These are phyloP conservation scores for Cryptosporidium meleagridis DNA, from an alignment of 169 alveolate genomes.

Conservation along the genomic window DNA sequence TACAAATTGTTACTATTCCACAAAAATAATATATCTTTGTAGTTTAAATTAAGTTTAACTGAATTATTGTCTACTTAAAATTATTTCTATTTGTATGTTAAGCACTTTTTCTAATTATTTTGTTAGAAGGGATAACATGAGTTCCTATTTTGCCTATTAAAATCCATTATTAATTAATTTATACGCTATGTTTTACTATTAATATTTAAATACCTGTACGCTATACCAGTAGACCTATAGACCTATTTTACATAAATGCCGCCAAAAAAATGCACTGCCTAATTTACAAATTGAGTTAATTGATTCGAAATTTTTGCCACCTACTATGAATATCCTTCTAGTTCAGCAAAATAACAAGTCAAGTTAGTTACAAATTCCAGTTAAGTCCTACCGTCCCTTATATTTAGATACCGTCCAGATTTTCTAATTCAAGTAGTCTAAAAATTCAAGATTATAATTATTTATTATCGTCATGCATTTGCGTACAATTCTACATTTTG, in stretches of 20 bases:
- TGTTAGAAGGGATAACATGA: not conserved
- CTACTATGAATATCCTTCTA: not conserved
- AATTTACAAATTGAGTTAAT: not conserved
- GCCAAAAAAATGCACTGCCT: not conserved
- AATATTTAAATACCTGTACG: not conserved
- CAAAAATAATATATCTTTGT: not conserved
- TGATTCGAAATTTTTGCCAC: too few relatives aligned
- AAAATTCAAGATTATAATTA: too few relatives aligned
- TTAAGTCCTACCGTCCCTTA: not conserved
- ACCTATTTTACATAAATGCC: not conserved
- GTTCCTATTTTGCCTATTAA: not conserved
- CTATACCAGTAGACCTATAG: not conserved
- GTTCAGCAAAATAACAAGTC: too few relatives aligned
- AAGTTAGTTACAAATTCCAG: too few relatives aligned
- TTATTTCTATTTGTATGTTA: too few relatives aligned
- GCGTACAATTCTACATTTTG: not conserved
- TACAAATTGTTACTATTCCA: too few relatives aligned
- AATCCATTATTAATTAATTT: not conserved
- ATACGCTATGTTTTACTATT: not conserved
- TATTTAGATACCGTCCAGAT: too few relatives aligned
- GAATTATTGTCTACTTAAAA: too few relatives aligned
- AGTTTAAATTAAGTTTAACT: too few relatives aligned
- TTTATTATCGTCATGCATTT: not conserved
- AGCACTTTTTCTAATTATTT: not conserved
- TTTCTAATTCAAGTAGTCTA: too few relatives aligned